Percentiles rank a stretch among this genome's conserved stretches.
Conservation (phyloP, 169 alveolate genomes). For the Babesia bigemina region DNA sequence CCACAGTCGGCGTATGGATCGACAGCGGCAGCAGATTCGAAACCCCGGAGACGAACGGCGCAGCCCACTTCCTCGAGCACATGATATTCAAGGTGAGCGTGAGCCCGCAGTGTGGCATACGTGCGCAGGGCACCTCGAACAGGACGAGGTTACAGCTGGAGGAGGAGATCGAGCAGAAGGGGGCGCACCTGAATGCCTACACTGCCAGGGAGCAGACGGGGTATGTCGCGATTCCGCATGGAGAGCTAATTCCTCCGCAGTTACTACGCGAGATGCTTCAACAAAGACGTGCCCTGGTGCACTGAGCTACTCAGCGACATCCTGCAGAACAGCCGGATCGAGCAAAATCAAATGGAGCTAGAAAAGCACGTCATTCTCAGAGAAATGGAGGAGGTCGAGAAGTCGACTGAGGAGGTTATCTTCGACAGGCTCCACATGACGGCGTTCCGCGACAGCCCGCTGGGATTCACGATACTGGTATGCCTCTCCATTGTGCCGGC, state of each 20-base stretch:
- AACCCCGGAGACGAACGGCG: constrained; percentile 89
- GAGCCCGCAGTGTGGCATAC: background rate
- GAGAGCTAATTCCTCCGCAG: background rate
- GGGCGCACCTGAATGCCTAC: constrained; percentile 96
- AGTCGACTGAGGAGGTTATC: constrained; percentile 90
- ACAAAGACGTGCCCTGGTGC: constrained; percentile 83
- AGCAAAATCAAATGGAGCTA: constrained; percentile 82
- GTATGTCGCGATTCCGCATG: constrained; percentile 40
- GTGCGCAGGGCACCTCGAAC: constrained; percentile 88
- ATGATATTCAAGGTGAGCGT: constrained; percentile 89
- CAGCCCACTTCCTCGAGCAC: constrained; percentile 97
- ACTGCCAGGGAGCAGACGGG: constrained; percentile 97
- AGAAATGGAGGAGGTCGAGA: constrained; percentile 93
- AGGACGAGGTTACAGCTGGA: constrained; percentile 90
- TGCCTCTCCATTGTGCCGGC: background rate
- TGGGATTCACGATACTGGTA: constrained; percentile 89
- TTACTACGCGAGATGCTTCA: constrained; percentile 85
- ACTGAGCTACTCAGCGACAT: constrained; percentile 92
- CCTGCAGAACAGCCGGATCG: constrained; percentile 87
- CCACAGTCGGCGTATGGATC: constrained; percentile 93
- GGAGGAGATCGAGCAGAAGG: constrained; percentile 93
- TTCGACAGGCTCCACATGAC: constrained; percentile 89
- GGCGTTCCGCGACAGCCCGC: constrained; percentile 88
- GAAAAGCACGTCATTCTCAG: constrained; percentile 92
- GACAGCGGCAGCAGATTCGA: constrained; percentile 96